Conservation (phyloP, 73 alveolate species). For the Tetrahymena thermophila region DNA sequence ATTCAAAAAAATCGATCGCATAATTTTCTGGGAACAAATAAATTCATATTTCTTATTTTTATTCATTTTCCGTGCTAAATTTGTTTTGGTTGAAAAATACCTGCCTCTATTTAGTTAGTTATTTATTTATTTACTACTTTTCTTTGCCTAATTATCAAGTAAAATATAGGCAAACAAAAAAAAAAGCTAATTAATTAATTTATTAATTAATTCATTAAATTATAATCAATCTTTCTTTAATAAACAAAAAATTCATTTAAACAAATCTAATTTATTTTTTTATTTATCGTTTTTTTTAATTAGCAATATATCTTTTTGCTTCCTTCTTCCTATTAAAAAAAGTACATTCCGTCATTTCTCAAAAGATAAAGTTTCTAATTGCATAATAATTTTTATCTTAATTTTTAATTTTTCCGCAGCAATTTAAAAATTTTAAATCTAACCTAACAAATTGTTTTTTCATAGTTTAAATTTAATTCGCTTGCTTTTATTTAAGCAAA, state of each 20-base stretch:
- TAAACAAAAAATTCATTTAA: background rate
- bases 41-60: background rate
- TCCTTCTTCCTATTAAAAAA: too few relatives aligned
- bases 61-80: background rate
- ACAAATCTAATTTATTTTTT: background rate
- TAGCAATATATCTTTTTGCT: background rate
- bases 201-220: too few relatives aligned
- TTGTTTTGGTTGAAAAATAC: background rate
- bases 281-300: background rate
- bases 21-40: background rate
- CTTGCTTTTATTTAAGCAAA: too few relatives aligned
- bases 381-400: background rate
- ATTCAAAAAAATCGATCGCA: background rate
- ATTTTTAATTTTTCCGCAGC: background rate
- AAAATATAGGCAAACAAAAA: background rate
- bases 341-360: background rate
- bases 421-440: too few relatives aligned
- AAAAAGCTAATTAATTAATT: too few relatives aligned
- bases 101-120: background rate
- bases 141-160: background rate
- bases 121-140: background rate
- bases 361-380: background rate
- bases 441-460: background rate
- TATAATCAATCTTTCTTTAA: background rate
- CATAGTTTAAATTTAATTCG: background rate